These are phyloP conservation scores for Cryphonectria carpinicola DNA, from an alignment of 2,329 filamentous ascomycete species.

Conservation along the genomic window DNA sequence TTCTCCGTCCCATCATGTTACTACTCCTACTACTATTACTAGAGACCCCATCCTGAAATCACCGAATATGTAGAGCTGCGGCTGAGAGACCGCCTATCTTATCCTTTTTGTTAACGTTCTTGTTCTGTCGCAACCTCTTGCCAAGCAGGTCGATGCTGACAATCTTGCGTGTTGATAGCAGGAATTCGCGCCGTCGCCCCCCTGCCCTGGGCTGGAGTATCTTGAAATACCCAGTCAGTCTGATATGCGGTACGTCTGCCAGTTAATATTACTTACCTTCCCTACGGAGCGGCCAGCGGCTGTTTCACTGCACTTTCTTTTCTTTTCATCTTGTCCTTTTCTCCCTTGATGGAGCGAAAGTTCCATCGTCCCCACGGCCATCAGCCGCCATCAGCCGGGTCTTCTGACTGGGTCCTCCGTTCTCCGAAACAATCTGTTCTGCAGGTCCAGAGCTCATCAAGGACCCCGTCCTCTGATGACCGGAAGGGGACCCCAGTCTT, in stretches of 20 bases:
- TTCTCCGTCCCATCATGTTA: conserved; percentile 11
- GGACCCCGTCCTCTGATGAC: neutral
- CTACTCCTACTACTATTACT: neutral
- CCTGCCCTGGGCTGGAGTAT: conserved; percentile 56
- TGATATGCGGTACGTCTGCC: conserved; percentile 58
- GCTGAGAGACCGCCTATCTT: neutral
- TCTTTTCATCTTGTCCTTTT: neutral
- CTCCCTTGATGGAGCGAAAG: neutral
- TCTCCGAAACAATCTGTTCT: neutral
- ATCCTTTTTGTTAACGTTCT: conserved; percentile 7
- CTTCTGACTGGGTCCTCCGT: neutral
- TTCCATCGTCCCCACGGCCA: neutral
- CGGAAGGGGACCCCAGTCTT: neutral
- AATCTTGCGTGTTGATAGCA: conserved; percentile 41
- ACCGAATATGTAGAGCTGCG: conserved; percentile 23
- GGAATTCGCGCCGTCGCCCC: conserved; percentile 60
- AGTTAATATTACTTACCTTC: neutral
- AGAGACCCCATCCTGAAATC: conserved; percentile 12
- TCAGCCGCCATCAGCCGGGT: neutral
- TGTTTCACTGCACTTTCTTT: neutral
- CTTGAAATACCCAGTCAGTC: conserved; percentile 54
- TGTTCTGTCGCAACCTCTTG: neutral
- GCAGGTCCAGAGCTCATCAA: neutral
- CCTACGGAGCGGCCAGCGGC: neutral
- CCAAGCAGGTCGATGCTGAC: conserved; percentile 34